phyloP scores from a whole-genome alignment of 257 asterid species.

The Solanum chilense region DNA sequence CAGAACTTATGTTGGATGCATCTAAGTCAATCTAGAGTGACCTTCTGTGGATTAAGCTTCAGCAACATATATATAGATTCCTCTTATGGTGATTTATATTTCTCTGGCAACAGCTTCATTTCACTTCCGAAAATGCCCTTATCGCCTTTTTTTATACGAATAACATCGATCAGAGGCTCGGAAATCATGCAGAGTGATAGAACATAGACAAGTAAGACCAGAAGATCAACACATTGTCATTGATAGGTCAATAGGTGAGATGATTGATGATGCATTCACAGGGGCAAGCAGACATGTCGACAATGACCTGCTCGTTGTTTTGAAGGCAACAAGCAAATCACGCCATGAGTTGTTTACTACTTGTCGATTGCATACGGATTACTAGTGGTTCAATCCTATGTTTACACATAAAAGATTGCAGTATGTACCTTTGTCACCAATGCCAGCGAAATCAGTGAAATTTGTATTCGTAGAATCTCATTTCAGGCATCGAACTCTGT shows the following conservation, averaged over 20 bases:
- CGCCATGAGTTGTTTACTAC: background rate
- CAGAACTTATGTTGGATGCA: background rate
- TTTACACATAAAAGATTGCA: background rate
- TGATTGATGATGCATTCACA: background rate
- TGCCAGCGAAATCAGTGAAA: background rate
- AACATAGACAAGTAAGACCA: background rate
- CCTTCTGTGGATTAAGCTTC: background rate
- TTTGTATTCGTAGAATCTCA: background rate
- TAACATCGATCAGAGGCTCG: background rate
- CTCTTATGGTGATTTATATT: background rate
- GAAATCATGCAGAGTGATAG: background rate
- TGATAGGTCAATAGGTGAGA: background rate
- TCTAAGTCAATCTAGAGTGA: background rate
- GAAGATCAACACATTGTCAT: background rate
- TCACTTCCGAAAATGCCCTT: background rate
- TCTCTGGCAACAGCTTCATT: background rate
- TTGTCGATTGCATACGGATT: background rate
- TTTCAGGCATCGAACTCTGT: background rate
- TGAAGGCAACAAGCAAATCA: background rate
- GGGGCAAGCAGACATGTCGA: background rate
- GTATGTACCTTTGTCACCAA: background rate
- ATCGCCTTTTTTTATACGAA: background rate
- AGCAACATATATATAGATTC: background rate
- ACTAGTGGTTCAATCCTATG: background rate
- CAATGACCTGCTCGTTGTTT: background rate